Percentiles rank a stretch among this genome's conserved stretches.
phyloP scores from a whole-genome alignment of 2,329 filamentous ascomycete genomes.

The Coniosporium tulheliwenetii region DNA sequence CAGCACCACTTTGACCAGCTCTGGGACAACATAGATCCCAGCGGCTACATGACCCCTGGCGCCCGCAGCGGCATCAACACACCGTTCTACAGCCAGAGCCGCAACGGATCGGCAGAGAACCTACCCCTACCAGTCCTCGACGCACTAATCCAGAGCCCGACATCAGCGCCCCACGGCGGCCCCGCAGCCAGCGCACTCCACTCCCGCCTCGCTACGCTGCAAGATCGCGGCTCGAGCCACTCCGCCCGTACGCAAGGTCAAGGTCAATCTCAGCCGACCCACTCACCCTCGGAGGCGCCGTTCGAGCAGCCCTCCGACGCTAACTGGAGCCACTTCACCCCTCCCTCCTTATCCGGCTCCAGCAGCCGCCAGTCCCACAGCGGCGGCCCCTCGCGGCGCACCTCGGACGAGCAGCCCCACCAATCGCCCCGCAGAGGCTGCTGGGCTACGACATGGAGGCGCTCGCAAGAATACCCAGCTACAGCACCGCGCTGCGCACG shows the following conservation, averaged over 20 bases:
- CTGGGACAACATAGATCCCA: conserved; percentile 72
- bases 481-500: conserved; percentile 32
- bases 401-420: conserved; percentile 13
- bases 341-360: conserved; percentile 4
- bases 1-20: conserved; percentile 80
- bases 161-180: conserved; percentile 34
- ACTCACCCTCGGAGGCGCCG: conserved; percentile 1
- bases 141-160: conserved; percentile 37
- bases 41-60: conserved; percentile 65
- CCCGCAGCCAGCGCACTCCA: conserved; percentile 50
- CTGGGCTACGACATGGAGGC: conserved; percentile 28
- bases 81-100: conserved; percentile 55
- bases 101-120: conserved; percentile 69
- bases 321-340: conserved; percentile 3
- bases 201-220: conserved; percentile 44
- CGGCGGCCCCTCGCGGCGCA: conserved; percentile 15
- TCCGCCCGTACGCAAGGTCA: conserved; percentile 12
- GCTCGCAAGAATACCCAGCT: conserved; percentile 33
- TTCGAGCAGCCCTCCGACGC: conserved; percentile 3
- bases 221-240: conserved; percentile 20
- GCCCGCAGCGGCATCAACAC: conserved; percentile 48
- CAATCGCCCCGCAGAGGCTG: conserved; percentile 6
- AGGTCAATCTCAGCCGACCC: conserved; percentile 13
- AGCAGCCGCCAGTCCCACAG: conserved; percentile 3
- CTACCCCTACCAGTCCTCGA: conserved; percentile 27